A percentile compares a stretch with the other conserved stretches of the same genome.
phyloP scores from a whole-genome alignment of 805 yeast species.

The Candida loeiensis region DNA sequence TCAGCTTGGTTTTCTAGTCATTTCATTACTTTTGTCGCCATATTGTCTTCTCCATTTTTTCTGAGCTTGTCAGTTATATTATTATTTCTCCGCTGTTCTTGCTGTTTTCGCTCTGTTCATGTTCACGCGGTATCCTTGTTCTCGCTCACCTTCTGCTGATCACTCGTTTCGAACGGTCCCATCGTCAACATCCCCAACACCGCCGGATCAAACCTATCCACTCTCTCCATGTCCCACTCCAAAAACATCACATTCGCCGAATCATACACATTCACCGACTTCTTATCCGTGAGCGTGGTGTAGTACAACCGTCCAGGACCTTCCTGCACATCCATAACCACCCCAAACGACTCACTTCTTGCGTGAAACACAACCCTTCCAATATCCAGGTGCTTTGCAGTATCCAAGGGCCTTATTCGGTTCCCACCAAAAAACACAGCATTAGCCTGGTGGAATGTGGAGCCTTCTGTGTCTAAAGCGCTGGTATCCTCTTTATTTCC shows the following conservation, averaged over 20 bases:
- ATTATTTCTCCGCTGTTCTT: background rate
- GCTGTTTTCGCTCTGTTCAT: background rate
- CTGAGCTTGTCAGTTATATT: background rate
- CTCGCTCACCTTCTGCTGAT: too few species aligned
- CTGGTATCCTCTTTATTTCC: too few species aligned
- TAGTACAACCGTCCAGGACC: background rate
- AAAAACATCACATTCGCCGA: slow-evolving; percentile 3
- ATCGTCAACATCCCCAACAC: background rate
- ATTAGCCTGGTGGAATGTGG: slow-evolving; percentile 1
- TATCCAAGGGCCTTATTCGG: background rate
- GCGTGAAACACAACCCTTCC: slow-evolving; percentile 4
- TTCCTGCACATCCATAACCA: slow-evolving; percentile 3
- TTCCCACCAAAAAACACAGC: background rate
- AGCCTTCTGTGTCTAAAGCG: too few species aligned
- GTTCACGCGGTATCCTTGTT: background rate
- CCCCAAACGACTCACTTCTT: background rate
- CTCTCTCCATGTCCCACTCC: background rate
- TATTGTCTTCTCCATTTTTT: background rate
- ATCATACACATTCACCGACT: slow-evolving; percentile 2
- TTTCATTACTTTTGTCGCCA: too few species aligned
- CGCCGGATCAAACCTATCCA: slow-evolving; percentile 1
- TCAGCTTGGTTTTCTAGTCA: too few species aligned
- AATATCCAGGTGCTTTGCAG: background rate
- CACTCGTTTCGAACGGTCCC: too few species aligned
- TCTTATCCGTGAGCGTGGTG: slow-evolving; percentile 5